Evolutionary conservation across 345 rosid genomes (phyloP).

Genomic region (Psidium guajava): DNA sequence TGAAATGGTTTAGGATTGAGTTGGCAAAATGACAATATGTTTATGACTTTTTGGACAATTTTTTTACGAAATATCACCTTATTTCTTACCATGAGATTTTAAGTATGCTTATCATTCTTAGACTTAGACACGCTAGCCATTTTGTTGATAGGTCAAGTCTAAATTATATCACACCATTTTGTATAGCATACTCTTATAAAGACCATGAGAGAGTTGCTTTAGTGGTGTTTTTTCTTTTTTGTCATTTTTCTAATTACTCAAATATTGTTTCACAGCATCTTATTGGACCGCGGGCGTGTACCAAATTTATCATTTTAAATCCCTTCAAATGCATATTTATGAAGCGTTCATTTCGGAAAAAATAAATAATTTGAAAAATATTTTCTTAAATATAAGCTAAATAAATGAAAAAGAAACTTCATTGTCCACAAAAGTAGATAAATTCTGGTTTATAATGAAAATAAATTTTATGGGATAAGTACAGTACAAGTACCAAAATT

Average conservation of each 20-base stretch:
- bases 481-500: too few relatives aligned
- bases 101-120: neutral
- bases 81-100: neutral
- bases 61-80: neutral
- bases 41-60: too few relatives aligned
- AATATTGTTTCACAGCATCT: neutral
- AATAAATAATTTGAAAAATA: neutral
- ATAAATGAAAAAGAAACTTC: neutral
- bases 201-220: neutral
- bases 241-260: neutral
- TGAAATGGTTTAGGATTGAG: too few relatives aligned
- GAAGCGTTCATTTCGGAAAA: neutral
- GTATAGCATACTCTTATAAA: neutral
- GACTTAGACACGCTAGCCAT: neutral
- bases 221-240: neutral
- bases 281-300: neutral
- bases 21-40: too few relatives aligned
- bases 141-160: neutral
- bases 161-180: neutral
- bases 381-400: neutral
- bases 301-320: neutral
- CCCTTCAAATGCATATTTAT: neutral
- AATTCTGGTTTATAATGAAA: neutral
- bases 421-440: neutral
- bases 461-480: too few relatives aligned